Base-by-base conservation (phyloP, 1,284 basidiomycete species). In the Rhizoctonia solani region DNA sequence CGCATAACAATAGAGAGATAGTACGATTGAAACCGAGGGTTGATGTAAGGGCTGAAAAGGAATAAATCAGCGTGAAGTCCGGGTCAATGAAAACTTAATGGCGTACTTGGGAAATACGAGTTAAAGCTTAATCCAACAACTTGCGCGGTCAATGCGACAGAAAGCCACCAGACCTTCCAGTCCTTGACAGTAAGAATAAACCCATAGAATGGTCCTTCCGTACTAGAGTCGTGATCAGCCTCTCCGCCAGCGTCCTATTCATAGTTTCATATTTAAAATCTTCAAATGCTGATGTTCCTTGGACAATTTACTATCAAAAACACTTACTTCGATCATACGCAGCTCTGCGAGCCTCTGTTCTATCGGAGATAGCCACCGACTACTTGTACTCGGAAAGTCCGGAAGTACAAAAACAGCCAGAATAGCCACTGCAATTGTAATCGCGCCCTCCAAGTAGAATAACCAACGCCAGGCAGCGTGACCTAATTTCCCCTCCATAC, bases 1-100 rank as follows among this genome's bases (percentile, higher is more conserved):
- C 88, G 70, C 87, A 90, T 29, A 92, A 81, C 49, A 92, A 75
- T 21, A 92, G 79, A 0, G 88, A 86, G n/a, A 86, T 77, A 4
- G 85, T 76, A 49, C 63, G 65, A 67, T 78, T 81, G 76, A 83
- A 90, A 29, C 89, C 89, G 74, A 93, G 79, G 0, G 90, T 92
- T 3, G 81, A 82, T 19, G 77, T 77, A 50, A 80, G 71, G 4
- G 71, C 66, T n/a, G n/a, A n/a, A n/a, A n/a, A n/a, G n/a, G n/a
- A n/a, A n/a, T n/a, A n/a, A n/a, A n/a, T n/a, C n/a, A n/a, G n/a
- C n/a, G n/a, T n/a, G n/a, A n/a, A n/a, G n/a, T n/a, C n/a, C n/a
- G n/a, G n/a, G n/a, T n/a, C n/a, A n/a, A n/a, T n/a, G n/a, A n/a
- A n/a, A n/a, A n/a, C n/a, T n/a, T n/a, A n/a, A n/a, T n/a, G n/a